Conservation (phyloP, 345 rosid species). For the Populus alba region DNA sequence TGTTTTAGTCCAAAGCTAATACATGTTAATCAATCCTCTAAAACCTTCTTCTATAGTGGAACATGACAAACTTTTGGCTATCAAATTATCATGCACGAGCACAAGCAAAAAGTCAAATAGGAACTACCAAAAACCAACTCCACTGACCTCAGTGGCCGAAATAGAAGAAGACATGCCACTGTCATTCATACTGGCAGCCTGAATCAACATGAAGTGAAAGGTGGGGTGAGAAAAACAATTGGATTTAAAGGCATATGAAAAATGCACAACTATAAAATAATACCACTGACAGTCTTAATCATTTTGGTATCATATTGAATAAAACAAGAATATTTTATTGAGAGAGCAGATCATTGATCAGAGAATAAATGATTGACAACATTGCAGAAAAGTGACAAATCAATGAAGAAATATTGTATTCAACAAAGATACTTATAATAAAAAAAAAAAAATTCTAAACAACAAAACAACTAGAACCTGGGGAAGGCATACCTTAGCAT, state of each 20-base stretch:
- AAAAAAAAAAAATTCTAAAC: neutral
- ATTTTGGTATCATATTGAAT: no score
- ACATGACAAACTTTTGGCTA: no score
- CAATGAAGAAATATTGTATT: neutral
- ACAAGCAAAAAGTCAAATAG: neutral
- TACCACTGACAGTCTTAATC: no score
- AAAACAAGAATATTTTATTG: no score
- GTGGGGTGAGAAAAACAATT: neutral
- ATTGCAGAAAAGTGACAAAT: neutral
- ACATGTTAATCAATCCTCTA: neutral
- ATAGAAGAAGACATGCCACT: slow-evolving; percentile 34
- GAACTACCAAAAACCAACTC: slow-evolving; percentile 2
- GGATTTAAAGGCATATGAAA: neutral
- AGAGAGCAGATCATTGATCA: no score
- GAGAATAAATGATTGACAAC: no score
- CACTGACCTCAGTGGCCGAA: slow-evolving; percentile 64
- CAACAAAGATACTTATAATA: neutral
- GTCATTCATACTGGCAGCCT: slow-evolving; percentile 45
- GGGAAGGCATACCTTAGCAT: slow-evolving; percentile 54
- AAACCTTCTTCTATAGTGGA: no score
- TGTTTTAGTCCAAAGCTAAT: neutral
- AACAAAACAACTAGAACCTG: neutral
- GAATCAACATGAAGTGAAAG: slow-evolving; percentile 2
- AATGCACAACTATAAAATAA: neutral
- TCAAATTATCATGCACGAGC: neutral